Base-by-base conservation (phyloP, 345 rosid species). In the Erodium maritimum region DNA sequence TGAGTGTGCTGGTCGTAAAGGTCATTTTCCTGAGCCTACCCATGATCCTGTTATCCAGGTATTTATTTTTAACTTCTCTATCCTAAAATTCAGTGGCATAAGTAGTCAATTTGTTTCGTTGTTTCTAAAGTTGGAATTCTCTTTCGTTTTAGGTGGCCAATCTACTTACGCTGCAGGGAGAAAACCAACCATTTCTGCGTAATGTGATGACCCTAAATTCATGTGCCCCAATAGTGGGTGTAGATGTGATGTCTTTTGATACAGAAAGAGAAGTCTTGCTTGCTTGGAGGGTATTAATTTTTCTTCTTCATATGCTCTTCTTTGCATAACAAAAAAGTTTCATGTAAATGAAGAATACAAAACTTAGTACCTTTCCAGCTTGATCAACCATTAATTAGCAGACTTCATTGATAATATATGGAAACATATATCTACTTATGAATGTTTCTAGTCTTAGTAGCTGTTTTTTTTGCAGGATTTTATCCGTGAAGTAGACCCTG, bases 31-130 rank as follows among this genome's bases (percentile, higher is more conserved):
- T 2, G 99, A 93, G 87, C 86, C 99, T 67, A 74, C 74, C 60
- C 99, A 93, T 59, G 99, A 93, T 77, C 96, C 96, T 62, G 95
- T 93, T 58, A 93, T 93, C 74, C 99, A 93, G 96, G 99, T 93
- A 17, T 58, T 21, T 18, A 14, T 33, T 23, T 64, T 50, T 34
- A 22, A 24, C 17, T 17, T 61, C 53, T 56, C 14, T 23, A 34
- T 4, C 59, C 19, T 20, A 20, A 6, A 33, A 62, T 55, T 62
- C 59, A 5, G 55, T 34, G 25, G 24, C 13, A 17, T 64, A 59
- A 24, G 24, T 14, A 17, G 37, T 64, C 57, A 52, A 46, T 59
- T 58, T 48, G 52, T 45, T 59, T 54, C 52, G 45, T 46, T 61
- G 59, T 56, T 67, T 54, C 63, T 71, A 25, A 77, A 24, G 56